Percentiles rank a stretch among this genome's conserved stretches.
Conservation (phyloP, 768 basidiomycete genomes). For the Xerocomus potaroensis region DNA sequence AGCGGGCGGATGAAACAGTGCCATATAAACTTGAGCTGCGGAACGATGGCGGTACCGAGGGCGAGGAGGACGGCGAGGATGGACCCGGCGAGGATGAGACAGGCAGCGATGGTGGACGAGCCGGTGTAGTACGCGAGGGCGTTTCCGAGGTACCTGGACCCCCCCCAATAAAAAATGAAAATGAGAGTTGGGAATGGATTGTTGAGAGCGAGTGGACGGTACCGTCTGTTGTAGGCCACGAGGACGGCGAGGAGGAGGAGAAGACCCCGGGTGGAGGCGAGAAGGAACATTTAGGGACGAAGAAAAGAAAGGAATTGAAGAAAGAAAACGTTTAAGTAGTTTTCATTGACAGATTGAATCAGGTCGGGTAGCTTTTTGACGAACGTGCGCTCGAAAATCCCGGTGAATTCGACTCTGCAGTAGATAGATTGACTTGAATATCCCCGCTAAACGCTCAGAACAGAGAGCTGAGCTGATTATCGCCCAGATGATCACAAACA, state of each 20-base stretch:
- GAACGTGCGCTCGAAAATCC: not conserved
- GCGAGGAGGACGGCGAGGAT: conserved; percentile 19
- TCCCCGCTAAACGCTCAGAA: too few species aligned
- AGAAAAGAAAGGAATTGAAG: not conserved
- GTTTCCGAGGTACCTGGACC: conserved; percentile 12
- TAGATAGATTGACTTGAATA: not conserved
- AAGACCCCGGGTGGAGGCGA: conserved; percentile 14
- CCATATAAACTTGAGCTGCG: conserved; percentile 46
- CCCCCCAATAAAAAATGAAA: too few species aligned
- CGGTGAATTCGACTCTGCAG: not conserved
- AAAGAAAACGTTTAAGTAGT: too few species aligned
- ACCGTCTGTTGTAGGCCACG: conserved; percentile 19
- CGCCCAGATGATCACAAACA: too few species aligned
- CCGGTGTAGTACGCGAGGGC: conserved; percentile 28
- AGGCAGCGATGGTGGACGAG: conserved; percentile 25
- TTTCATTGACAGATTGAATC: too few species aligned
- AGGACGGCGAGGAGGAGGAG: conserved; percentile 20
- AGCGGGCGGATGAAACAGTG: conserved; percentile 47
- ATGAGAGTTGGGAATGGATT: too few species aligned
- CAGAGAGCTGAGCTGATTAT: not conserved
- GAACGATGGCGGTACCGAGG: conserved; percentile 27
- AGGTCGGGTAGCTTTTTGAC: not conserved
- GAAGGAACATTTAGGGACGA: conserved; percentile 1
- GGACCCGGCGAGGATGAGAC: conserved; percentile 25
- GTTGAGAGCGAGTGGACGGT: not conserved